phyloP scores from a whole-genome alignment of 2,329 filamentous ascomycete genomes.

The Fonsecaea pedrosoi region DNA sequence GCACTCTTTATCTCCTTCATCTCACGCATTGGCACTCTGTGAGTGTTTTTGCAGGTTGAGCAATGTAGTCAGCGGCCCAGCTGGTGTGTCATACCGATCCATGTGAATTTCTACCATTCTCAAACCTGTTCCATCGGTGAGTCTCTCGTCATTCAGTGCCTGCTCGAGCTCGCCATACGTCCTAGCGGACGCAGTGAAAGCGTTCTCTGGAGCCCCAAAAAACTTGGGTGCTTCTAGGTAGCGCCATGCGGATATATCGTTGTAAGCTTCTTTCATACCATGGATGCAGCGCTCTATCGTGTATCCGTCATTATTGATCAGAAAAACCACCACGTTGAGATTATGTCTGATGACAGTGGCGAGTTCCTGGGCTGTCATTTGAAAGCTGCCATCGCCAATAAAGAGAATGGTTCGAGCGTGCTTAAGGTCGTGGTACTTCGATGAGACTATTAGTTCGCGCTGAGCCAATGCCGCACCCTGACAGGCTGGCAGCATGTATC shows the following conservation, averaged over 20 bases:
- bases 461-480: slow-evolving; percentile 64
- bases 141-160: slow-evolving; percentile 47
- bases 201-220: slow-evolving; percentile 30
- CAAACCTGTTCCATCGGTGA: slow-evolving; percentile 47
- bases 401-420: slow-evolving; percentile 53
- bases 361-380: slow-evolving; percentile 70
- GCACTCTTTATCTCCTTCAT: background rate
- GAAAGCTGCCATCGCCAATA: slow-evolving; percentile 66
- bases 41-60: slow-evolving; percentile 25
- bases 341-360: slow-evolving; percentile 65
- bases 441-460: slow-evolving; percentile 62
- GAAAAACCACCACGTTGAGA: slow-evolving; percentile 68
- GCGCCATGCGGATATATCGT: slow-evolving; percentile 60
- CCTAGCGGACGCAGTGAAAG: slow-evolving; percentile 49
- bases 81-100: slow-evolving; percentile 47
- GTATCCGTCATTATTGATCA: slow-evolving; percentile 88
- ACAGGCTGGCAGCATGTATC: slow-evolving; percentile 65
- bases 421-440: background rate
- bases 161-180: slow-evolving; percentile 56
- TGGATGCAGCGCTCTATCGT: slow-evolving; percentile 66
- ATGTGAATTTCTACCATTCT: slow-evolving; percentile 52
- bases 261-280: slow-evolving; percentile 60
- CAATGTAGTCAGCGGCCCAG: slow-evolving; percentile 40
- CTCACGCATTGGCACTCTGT: background rate
- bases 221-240: slow-evolving; percentile 54